Evolutionary conservation across 352 stramenopile genomes (phyloP), one percentile per base, ranked within the genome.

Genomic region (Pythium brassicae): DNA sequence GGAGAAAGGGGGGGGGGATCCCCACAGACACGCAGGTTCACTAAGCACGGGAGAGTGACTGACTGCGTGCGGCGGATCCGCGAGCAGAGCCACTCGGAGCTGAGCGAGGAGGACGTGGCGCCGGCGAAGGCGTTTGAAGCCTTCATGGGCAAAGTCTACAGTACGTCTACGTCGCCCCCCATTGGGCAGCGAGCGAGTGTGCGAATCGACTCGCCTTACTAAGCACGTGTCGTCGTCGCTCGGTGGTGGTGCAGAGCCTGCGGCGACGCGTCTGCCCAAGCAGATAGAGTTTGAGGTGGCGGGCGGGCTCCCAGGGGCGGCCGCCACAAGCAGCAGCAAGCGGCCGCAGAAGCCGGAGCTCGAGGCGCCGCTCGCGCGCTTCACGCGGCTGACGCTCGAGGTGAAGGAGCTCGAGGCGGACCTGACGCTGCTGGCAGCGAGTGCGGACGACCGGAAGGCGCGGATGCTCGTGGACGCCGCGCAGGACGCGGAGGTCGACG

Each of bases 121-220:
- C 72, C 76, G 12, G 72, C 63, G 11, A 65, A 81, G 55, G 81
- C 81, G 25, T 91, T 91, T 22, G 81, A 89, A 50, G 81, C 74
- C 6, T 91, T 91, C 51, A 91, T 91, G 81, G 81, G 81, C 64
- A 91, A 89, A 72, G 69, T 91, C 37, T 91, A 91, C 68, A 89
- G 81, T 91, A 35, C 29, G 25, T 50, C 45, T 48, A 61, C 23
- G 25, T 50, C 45, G 5, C 26, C 12, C 0, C 12, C n/a, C n/a
- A n/a, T n/a, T n/a, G n/a, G n/a, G n/a, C n/a, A n/a, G n/a, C n/a
- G n/a, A n/a, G n/a, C n/a, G n/a, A n/a, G n/a, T n/a, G n/a, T n/a
- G n/a, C n/a, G n/a, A n/a, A n/a, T n/a, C n/a, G n/a, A n/a, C n/a
- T n/a, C n/a, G n/a, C n/a, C n/a, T n/a, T n/a, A n/a, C n/a, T n/a